phyloP scores from a whole-genome alignment of 2,329 filamentous ascomycete genomes.

The Microdochium bolleyi region DNA sequence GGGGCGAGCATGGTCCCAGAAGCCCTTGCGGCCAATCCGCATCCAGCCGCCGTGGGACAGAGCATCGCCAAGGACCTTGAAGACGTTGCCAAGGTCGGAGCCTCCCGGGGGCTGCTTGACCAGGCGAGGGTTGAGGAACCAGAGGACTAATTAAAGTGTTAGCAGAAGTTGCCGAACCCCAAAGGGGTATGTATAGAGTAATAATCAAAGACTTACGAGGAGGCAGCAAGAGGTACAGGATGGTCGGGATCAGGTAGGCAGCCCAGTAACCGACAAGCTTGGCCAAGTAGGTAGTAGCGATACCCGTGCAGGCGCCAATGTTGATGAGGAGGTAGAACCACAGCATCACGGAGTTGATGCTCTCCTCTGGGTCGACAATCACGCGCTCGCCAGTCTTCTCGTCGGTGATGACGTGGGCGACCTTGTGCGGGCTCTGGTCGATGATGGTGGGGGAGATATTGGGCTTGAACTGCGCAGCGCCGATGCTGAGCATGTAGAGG shows the following conservation, averaged over 20 bases:
- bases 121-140: slow-evolving; percentile 49
- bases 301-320: slow-evolving; percentile 23
- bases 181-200: no score
- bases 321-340: slow-evolving; percentile 51
- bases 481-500: slow-evolving; percentile 43
- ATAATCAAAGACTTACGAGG: no score
- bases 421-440: slow-evolving; percentile 55
- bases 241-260: slow-evolving; percentile 24
- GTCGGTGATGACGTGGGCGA: slow-evolving; percentile 42
- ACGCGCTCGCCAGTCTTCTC: slow-evolving; percentile 51
- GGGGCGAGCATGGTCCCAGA: slow-evolving; percentile 46
- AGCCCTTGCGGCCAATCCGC: slow-evolving; percentile 26
- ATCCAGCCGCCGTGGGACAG: slow-evolving; percentile 19
- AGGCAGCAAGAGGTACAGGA: slow-evolving; percentile 53
- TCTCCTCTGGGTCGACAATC: slow-evolving; percentile 58
- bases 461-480: slow-evolving; percentile 62
- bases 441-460: slow-evolving; percentile 63
- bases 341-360: slow-evolving; percentile 56
- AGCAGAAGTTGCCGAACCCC: no score
- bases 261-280: not conserved
- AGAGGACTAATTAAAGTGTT: no score
- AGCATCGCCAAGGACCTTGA: slow-evolving; percentile 26
- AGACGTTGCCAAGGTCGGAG: slow-evolving; percentile 47
- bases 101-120: slow-evolving; percentile 51
- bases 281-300: not conserved